Conservation (phyloP, 2,329 filamentous ascomycete genomes). For the Fusarium tupiense region DNA sequence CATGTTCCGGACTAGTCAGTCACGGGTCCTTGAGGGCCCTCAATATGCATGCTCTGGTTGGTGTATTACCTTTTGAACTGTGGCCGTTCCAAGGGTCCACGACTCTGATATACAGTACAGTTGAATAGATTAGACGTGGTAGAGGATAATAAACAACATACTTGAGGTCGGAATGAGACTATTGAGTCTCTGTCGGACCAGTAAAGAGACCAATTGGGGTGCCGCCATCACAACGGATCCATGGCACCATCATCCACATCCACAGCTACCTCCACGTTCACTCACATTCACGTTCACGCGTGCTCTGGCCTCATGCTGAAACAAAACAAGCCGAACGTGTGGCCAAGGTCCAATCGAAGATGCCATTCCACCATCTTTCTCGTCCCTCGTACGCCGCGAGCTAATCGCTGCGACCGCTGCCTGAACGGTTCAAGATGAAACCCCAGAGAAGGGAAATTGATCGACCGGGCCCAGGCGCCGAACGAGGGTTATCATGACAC, state of each 20-base stretch:
- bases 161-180: neutral
- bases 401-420: constrained; percentile 32
- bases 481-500: constrained; percentile 33
- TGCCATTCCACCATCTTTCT: constrained; percentile 23
- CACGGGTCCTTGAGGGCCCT: constrained; percentile 26
- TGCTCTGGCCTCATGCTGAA: constrained; percentile 40
- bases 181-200: constrained; percentile 2
- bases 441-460: constrained; percentile 34
- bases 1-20: constrained; percentile 32
- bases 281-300: constrained; percentile 26
- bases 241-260: constrained; percentile 22
- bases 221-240: constrained; percentile 3
- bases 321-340: constrained; percentile 41
- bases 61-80: constrained; percentile 29
- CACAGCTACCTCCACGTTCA: neutral
- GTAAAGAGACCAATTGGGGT: constrained; percentile 6
- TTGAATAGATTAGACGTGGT: constrained; percentile 1
- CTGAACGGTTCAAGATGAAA: constrained; percentile 40
- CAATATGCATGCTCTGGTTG: constrained; percentile 34
- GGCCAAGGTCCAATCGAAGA: constrained; percentile 38
- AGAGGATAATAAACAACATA: constrained; percentile 5
- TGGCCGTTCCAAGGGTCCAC: constrained; percentile 34
- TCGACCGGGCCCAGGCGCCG: constrained; percentile 30
- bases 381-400: constrained; percentile 31
- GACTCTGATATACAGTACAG: constrained; percentile 5